Base-by-base conservation (phyloP, 768 basidiomycete genomes). In the Boletus eberwhitei region DNA sequence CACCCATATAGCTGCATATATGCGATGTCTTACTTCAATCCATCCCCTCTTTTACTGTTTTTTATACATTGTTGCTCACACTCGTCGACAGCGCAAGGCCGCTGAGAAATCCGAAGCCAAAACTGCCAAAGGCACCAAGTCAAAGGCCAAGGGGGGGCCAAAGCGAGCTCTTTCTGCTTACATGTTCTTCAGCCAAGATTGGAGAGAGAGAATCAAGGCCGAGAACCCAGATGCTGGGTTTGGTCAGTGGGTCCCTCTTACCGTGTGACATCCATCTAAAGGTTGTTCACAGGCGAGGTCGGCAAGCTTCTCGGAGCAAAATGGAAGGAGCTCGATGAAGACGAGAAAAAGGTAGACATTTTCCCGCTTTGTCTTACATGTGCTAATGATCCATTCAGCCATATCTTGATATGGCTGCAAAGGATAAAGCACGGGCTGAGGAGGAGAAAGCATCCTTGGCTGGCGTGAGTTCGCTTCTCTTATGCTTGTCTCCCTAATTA, bases 171-270 rank as follows among this genome's bases (percentile, higher is more conserved):
- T 97, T 43, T 97, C 94, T 31, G 93, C 96, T 38, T 98, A 97
- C 78, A 97, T 98, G 96, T 94, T 94, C 88, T 98, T 98, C 81
- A 87, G 85, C 64, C 90, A 94, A 72, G 95, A 93, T 73, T 89
- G 92, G 90, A 83, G 95, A 69, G 90, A 95, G 74, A 84, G 89
- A 70, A 90, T 98, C 81, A 96, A 95, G 85, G 68, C 83, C 54
- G 93, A 97, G 77, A 96, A 98, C 77, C 95, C 95, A 46, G 92
- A 94, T 55, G 93, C 92, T 29, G 81, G 87, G 52, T 98, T 98
- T 67, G 95, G 94, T 90, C 61, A 56, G 67, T 60, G 79, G 59
- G 31, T 57, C 19, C 43, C 21, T 14, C 12, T 34, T 45, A 17
- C 9, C 35, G 48, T 54, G 50, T 40, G 40, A 53, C 54, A 26